Conservation (phyloP, 306 rosid species). For the Quercus wislizeni region DNA sequence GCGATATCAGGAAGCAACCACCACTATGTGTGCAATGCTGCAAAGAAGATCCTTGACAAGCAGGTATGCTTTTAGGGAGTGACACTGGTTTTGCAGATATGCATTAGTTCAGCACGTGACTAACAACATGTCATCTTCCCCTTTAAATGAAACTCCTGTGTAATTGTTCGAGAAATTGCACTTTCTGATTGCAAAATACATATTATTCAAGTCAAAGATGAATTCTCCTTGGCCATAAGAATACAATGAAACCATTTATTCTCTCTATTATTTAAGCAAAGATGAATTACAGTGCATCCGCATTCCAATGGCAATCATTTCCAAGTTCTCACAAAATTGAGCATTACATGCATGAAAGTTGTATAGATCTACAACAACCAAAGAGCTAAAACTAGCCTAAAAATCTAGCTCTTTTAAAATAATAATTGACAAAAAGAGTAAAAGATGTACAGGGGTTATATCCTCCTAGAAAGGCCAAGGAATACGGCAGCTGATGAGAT, state of each 20-base stretch:
- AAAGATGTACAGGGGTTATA: conserved; percentile 17
- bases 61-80: not conserved
- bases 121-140: not conserved
- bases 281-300: conserved; percentile 1
- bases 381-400: not conserved
- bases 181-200: not conserved
- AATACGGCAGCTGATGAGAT: conserved; percentile 77
- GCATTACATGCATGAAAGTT: conserved; percentile 17
- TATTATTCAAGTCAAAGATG: not conserved
- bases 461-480: conserved; percentile 69
- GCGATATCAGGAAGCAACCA: conserved; percentile 64
- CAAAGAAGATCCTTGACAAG: conserved; percentile 47
- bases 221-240: not conserved
- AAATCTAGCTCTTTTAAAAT: conserved; percentile 21
- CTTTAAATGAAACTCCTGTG: not conserved
- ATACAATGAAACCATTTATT: not conserved
- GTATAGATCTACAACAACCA: conserved; percentile 22
- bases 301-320: conserved; percentile 14
- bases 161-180: not conserved
- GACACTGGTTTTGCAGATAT: not conserved
- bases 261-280: conserved; percentile 11
- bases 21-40: conserved; percentile 85
- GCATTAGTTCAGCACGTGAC: not conserved
- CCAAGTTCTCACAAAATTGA: conserved; percentile 12
- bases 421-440: not conserved